Evolutionary conservation across 108 stramenopile species (phyloP), one percentile per base, ranked within the genome.

Genomic region (Licmophora abbreviata): DNA sequence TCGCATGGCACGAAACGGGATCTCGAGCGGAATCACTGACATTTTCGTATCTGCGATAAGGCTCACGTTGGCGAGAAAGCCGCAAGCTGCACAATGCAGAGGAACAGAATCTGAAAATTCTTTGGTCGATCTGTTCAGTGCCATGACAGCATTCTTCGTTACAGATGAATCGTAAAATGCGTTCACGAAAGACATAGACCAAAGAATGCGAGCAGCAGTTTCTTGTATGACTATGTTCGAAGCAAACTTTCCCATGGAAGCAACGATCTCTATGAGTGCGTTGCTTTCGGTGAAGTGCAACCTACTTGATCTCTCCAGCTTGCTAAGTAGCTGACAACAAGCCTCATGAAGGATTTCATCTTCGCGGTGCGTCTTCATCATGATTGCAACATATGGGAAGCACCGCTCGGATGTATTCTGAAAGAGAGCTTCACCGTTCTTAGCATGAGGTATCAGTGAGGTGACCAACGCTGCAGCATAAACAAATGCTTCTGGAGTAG

Each of bases 31-130:
- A 50, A 50, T 27, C 17, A 18, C 48, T 20, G n/a, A 15, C 10
- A 32, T n/a, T n/a, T n/a, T n/a, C n/a, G n/a, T n/a, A n/a, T n/a
- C n/a, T 10, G 48, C 2, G 21, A 31, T 32, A 15, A n/a, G 18
- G n/a, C 20, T n/a, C 23, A 59, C 31, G 20, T 66, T 66, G 7
- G 58, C 58, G 0, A 59, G 22, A 28, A 49, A 59, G 8, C 57
- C 58, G 45, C 65, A 66, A 23, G 30, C 48, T 23, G 65, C 57
- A n/a, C 12, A 17, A 10, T 29, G 20, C 0, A 66, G 26, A 2
- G 37, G 45, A 14, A 31, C 26, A 26, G 40, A 51, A 32, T 45
- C 45, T 15, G 51, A 25, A 29, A 54, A 38, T 1, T 18, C 10
- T 27, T 23, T 29, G 2, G 35, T 14, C 31, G 49, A 32, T 15